These are phyloP conservation scores for Rhizophora mangle DNA, from an alignment of 345 rosid genomes.

Conservation along the genomic window DNA sequence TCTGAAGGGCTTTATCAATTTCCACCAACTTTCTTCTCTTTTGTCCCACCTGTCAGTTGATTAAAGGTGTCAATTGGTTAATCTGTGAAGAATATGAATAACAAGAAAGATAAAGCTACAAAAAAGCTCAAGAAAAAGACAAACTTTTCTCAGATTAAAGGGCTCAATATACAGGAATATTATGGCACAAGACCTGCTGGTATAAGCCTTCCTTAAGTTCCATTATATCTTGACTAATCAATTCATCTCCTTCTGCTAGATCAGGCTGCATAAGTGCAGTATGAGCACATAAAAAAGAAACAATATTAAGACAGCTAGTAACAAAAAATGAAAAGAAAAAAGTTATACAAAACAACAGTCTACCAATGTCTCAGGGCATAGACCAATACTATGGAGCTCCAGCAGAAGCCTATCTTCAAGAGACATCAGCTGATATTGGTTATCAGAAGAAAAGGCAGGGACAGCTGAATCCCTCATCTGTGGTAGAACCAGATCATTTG, in stretches of 20 bases:
- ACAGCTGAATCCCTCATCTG: slow-evolving; percentile 49
- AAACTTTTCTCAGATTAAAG: slow-evolving; percentile 1
- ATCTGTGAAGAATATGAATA: not conserved
- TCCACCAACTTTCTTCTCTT: slow-evolving; percentile 62
- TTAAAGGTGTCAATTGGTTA: slow-evolving; percentile 6
- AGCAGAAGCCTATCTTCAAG: slow-evolving; percentile 75
- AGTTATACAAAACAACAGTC: slow-evolving; percentile 5
- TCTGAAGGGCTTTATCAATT: slow-evolving; percentile 51
- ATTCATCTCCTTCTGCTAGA: slow-evolving; percentile 69
- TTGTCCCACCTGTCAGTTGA: slow-evolving; percentile 47
- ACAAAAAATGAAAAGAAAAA: slow-evolving; percentile 1
- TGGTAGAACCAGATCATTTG: slow-evolving; percentile 47
- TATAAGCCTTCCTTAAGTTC: slow-evolving; percentile 64
- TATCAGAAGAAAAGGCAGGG: slow-evolving; percentile 47
- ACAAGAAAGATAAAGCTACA: not conserved
- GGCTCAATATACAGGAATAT: not conserved
- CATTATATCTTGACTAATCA: slow-evolving; percentile 56
- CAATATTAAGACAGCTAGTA: not conserved
- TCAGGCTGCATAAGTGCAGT: slow-evolving; percentile 64
- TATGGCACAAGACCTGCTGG: slow-evolving; percentile 54
- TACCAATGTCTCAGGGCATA: slow-evolving; percentile 82
- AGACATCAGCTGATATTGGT: slow-evolving; percentile 66
- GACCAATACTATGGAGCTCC: slow-evolving; percentile 85
- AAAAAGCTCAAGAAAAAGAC: not conserved
- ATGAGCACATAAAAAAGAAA: not conserved